Percentiles rank a stretch among this genome's conserved stretches.
Evolutionary conservation across 2,329 filamentous ascomycete genomes (phyloP).

Genomic region (Raffaelea ambrosiae): DNA sequence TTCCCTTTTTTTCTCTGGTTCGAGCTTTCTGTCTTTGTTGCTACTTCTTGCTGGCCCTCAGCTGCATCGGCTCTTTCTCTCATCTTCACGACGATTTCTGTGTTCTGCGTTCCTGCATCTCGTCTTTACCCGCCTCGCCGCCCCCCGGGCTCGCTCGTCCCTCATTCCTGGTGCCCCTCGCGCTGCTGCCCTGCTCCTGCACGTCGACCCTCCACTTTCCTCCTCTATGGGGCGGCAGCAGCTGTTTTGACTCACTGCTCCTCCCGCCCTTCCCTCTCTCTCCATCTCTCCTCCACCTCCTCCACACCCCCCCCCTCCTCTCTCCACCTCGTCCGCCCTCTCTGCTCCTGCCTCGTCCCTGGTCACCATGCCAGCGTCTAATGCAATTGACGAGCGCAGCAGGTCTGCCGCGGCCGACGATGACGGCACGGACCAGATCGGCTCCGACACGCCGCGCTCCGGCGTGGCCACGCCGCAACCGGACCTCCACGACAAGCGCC

Average conservation of each 20-base stretch:
- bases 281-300: neutral
- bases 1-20: neutral
- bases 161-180: no score
- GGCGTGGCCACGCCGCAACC: constrained; percentile 89
- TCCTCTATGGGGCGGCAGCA: neutral
- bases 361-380: constrained; percentile 24
- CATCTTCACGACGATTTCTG: no score
- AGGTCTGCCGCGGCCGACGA: constrained; percentile 56
- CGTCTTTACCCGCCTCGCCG: no score
- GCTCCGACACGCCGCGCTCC: constrained; percentile 79
- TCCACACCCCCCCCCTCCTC: no score
- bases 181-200: neutral
- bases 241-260: neutral
- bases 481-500: constrained; percentile 86
- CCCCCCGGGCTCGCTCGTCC: no score
- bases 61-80: no score
- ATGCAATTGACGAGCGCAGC: constrained; percentile 42
- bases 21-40: neutral
- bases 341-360: neutral
- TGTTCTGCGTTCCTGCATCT: no score
- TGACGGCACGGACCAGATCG: constrained; percentile 67
- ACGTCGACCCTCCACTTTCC: neutral
- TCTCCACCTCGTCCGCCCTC: neutral
- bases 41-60: neutral
- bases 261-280: neutral